Base-by-base conservation (phyloP, 495 filamentous ascomycete genomes). In the Daldinia concentrica region DNA sequence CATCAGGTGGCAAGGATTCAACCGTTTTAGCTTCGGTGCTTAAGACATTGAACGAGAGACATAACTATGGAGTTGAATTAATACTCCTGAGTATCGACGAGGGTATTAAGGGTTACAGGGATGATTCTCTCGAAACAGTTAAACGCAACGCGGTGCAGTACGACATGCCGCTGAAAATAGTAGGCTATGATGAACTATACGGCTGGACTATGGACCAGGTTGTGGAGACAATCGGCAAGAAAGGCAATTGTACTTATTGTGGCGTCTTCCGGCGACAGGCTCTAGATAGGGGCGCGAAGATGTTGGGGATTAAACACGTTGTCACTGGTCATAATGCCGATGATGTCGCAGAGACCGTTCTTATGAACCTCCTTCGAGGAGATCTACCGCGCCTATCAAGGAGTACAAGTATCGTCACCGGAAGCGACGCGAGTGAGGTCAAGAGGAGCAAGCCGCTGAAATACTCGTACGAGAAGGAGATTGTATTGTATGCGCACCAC, bases 201-300 rank as follows among this genome's bases (percentile, higher is more conserved):
- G 95, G 96, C 2, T 99, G 95, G 95, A 98, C 94, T 9, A 99
- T 99, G 95, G 95, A 99, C 79, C 92, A 98, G 73, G 95, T 99
- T 12, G 95, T 99, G 2, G 90, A 91, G 74, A 92, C 95, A 63
- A 91, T 98, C 57, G 96, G 96, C 27, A 98, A 98, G 80, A 98
- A 97, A 81, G 96, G 96, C 39, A 99, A 98, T 80, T 99, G 95
- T 84, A 99, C 95, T 32, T 98, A 98, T 78, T 99, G 95, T 75
- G 95, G 95, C 4, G 95, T 99, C 34, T 99, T 99, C 75, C 87
- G 95, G 12, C 87, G 95, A 52, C 95, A 99, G 83, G 95, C 95
- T 12, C 85, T 99, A 41, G 95, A 99, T 79, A 88, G 95, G 6
- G 95, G 95, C 29, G 94, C 96, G 1, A 92, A 92, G 72, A 89